phyloP scores from a whole-genome alignment of 1,284 basidiomycete genomes.

The Puccinia polysora region DNA sequence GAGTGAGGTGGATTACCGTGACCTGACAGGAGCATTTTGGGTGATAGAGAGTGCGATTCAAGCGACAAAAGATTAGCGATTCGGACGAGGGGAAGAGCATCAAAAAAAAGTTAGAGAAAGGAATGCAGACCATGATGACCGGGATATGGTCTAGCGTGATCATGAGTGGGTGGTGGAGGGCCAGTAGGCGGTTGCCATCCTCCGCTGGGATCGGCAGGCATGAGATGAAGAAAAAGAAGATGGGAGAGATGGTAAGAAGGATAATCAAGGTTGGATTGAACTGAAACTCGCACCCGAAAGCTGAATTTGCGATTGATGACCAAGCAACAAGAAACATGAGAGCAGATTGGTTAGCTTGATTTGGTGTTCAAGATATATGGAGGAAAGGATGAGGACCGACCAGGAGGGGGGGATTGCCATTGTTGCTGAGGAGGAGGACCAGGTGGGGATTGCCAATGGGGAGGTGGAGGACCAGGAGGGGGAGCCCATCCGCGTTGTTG shows the following conservation, averaged over 20 bases:
- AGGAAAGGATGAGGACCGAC: background rate
- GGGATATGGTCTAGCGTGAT: slow-evolving; percentile 41
- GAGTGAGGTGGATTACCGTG: slow-evolving; percentile 30
- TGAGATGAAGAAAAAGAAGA: background rate
- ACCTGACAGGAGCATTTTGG: background rate
- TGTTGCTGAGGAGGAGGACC: slow-evolving; percentile 11
- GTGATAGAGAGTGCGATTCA: too few relatives aligned
- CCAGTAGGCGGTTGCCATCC: slow-evolving; percentile 38
- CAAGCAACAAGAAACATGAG: background rate
- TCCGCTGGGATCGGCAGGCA: background rate
- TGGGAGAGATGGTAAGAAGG: background rate
- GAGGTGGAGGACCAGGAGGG: slow-evolving; percentile 32
- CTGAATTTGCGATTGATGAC: background rate
- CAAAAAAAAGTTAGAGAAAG: background rate
- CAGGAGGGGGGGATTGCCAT: background rate
- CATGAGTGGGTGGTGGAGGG: slow-evolving; percentile 34
- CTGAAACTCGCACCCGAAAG: slow-evolving; percentile 13
- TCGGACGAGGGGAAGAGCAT: background rate
- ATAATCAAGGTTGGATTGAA: too few relatives aligned
- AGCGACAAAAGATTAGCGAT: background rate
- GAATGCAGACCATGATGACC: slow-evolving; percentile 30
- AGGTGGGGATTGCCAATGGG: slow-evolving; percentile 17
- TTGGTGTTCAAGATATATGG: background rate
- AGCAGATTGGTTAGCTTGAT: background rate
- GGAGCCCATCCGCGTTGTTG: slow-evolving; percentile 9